Conservation (phyloP, 805 yeast genomes). For the Starmera dryadoides region DNA sequence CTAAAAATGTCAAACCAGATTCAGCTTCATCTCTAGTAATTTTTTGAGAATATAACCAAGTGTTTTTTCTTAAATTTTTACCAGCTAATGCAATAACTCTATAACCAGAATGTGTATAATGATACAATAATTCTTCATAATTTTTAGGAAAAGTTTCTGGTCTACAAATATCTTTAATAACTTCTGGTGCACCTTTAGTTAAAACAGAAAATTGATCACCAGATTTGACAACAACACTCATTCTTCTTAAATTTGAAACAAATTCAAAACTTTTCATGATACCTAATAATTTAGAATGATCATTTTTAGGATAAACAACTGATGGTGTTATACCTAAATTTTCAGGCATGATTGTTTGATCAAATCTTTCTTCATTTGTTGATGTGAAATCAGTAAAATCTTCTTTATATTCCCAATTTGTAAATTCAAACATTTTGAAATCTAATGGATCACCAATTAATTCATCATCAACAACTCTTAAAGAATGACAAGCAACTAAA, state of each 20-base stretch:
- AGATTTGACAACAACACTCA: constrained; percentile 72
- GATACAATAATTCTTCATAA: constrained; percentile 65
- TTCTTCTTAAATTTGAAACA: constrained; percentile 75
- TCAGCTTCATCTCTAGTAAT: constrained; percentile 63
- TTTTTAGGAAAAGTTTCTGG: constrained; percentile 66
- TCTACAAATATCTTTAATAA: constrained; percentile 70
- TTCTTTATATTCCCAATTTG: constrained; percentile 71
- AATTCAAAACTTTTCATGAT: constrained; percentile 68
- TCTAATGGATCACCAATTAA: constrained; percentile 93
- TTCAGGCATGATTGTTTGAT: constrained; percentile 33
- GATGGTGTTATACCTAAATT: constrained; percentile 39
- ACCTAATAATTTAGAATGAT: constrained; percentile 32
- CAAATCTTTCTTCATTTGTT: constrained; percentile 29
- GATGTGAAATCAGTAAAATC: constrained; percentile 39
- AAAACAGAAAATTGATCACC: constrained; percentile 40
- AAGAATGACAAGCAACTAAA: constrained; percentile 72
- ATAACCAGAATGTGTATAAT: constrained; percentile 89
- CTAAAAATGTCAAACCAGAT: constrained; percentile 61
- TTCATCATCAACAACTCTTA: constrained; percentile 71
- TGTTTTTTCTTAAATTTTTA: constrained; percentile 37
- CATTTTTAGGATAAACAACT: constrained; percentile 39
- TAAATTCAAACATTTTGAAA: constrained; percentile 86
- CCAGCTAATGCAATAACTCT: constrained; percentile 94
- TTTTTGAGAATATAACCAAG: constrained; percentile 43
- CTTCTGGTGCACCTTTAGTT: constrained; percentile 97